Base-by-base conservation (phyloP, 2,329 filamentous ascomycete genomes). In the Colletotrichum caudatum region DNA sequence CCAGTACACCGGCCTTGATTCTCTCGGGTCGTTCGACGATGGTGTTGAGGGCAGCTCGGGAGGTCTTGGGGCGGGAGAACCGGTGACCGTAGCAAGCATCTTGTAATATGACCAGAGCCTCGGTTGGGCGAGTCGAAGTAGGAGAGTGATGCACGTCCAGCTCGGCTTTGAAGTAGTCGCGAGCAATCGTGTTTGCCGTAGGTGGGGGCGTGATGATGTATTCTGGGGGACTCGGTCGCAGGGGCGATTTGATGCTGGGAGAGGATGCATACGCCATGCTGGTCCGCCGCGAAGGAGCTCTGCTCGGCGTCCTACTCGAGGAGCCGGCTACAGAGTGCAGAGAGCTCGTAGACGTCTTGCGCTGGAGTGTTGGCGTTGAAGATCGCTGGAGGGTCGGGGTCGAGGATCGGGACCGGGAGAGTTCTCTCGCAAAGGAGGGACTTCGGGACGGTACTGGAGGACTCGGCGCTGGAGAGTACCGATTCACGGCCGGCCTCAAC, bases 41-140 rank as follows among this genome's bases (percentile, higher is more conserved):
- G 68, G 91, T 93, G 76, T 85, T 90, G 1, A 98, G 86, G 20
- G 88, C 88, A 56, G 84, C 87, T 76, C 92, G 92, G 29, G 90
- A 92, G 0, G 94, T 92, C 76, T 93, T 91, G 5, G 94, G 94
- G 56, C 96, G 89, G 14, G 95, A 94, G 81, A 91, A 99, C 29
- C 94, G 91, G 82, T 99, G 96, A 33, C 95, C 95, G 79, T 98
- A 99, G 81, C 95, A 97, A 64, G 93, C 91, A 82, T 99, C 96
- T 77, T 98, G 94, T 2, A 99, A 84, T 39, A 99, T 88, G 58
- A 98, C 94, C 5, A 97, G 82, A 0, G 94, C 94, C 72, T 94
- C 85, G 14, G 88, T 81, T 44, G 82, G 75, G 35, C 81, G 78
- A 11, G 81, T 80, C 2, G 81, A 79, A 14, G 82, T 79, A 2